Percentiles rank a stretch among this genome's conserved stretches.
Conservation (phyloP, 116 monocot genomes). For the Zostera marina region DNA sequence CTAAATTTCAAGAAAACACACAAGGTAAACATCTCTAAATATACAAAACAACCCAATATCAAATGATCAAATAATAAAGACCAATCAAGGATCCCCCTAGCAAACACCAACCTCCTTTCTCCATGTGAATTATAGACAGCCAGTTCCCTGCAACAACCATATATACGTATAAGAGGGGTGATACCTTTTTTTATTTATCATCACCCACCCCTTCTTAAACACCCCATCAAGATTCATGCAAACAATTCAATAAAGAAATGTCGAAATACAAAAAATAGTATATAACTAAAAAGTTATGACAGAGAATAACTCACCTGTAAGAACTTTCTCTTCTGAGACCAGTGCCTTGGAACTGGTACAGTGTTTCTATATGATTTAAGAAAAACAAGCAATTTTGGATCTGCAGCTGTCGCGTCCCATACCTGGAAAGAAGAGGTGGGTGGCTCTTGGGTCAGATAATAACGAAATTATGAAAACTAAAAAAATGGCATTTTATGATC, state of each 20-base stretch:
- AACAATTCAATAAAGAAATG: slow-evolving; percentile 1
- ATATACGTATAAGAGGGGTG: slow-evolving; percentile 93
- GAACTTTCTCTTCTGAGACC: slow-evolving; percentile 98
- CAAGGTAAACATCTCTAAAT: neutral
- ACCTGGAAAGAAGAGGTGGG: slow-evolving; percentile 24
- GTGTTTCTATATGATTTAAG: slow-evolving; percentile 91
- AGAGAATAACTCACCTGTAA: slow-evolving; percentile 59
- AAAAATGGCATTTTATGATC: no score
- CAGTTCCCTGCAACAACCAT: slow-evolving; percentile 92
- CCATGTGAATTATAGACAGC: slow-evolving; percentile 35
- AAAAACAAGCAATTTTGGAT: slow-evolving; percentile 90
- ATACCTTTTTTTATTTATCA: slow-evolving; percentile 38
- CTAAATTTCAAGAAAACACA: neutral
- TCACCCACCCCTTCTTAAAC: slow-evolving; percentile 33
- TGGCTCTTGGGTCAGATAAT: neutral
- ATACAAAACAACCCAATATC: neutral
- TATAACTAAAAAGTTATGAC: neutral
- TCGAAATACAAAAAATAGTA: neutral
- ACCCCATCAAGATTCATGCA: slow-evolving; percentile 17
- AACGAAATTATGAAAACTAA: neutral
- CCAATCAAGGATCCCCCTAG: slow-evolving; percentile 32
- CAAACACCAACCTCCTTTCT: slow-evolving; percentile 58
- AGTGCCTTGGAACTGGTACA: slow-evolving; percentile 96
- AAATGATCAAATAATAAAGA: slow-evolving; percentile 24
- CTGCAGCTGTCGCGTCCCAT: slow-evolving; percentile 92